Percentiles rank a stretch among this genome's conserved stretches.
Evolutionary conservation across 352 stramenopile species (phyloP).

Genomic region (Pythium brachiatum): DNA sequence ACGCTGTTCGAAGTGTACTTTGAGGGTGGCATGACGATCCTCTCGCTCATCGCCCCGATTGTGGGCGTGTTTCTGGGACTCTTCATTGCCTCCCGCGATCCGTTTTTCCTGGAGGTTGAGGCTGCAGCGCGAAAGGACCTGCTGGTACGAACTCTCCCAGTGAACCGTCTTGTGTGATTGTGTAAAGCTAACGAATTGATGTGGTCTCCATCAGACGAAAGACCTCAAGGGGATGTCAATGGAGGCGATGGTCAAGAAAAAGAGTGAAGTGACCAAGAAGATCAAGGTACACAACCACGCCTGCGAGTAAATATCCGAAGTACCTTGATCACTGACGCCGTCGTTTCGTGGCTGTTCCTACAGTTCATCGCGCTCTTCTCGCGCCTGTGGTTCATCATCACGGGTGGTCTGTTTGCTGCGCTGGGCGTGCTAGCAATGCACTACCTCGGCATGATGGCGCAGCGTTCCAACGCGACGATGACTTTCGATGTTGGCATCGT

Average conservation of each 20-base stretch:
- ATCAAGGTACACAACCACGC: constrained; percentile 38
- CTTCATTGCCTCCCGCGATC: constrained; percentile 53
- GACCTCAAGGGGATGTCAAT: constrained; percentile 48
- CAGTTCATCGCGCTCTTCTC: constrained; percentile 58
- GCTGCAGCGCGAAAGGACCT: constrained; percentile 49
- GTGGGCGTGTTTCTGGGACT: constrained; percentile 57
- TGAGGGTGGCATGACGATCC: constrained; percentile 45
- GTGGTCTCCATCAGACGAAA: constrained; percentile 15
- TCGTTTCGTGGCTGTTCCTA: too few relatives aligned
- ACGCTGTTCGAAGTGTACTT: constrained; percentile 49
- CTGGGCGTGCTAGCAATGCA: constrained; percentile 48
- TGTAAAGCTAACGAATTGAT: constrained; percentile 1
- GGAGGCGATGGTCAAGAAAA: constrained; percentile 43
- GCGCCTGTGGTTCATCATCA: constrained; percentile 44
- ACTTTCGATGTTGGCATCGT: constrained; percentile 41
- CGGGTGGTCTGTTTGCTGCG: constrained; percentile 49
- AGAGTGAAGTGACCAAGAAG: constrained; percentile 37
- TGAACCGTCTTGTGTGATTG: constrained; percentile 28
- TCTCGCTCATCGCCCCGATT: constrained; percentile 57
- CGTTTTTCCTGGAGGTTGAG: constrained; percentile 69
- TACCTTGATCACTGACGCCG: too few relatives aligned
- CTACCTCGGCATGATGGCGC: constrained; percentile 67
- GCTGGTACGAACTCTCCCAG: constrained; percentile 17
- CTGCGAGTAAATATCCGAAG: too few relatives aligned
- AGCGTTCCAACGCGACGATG: constrained; percentile 50